Percentiles rank a stretch among this genome's conserved stretches.
Conservation (phyloP, 2,329 filamentous ascomycete species). For the Cladosporium austrohemisphaericum region DNA sequence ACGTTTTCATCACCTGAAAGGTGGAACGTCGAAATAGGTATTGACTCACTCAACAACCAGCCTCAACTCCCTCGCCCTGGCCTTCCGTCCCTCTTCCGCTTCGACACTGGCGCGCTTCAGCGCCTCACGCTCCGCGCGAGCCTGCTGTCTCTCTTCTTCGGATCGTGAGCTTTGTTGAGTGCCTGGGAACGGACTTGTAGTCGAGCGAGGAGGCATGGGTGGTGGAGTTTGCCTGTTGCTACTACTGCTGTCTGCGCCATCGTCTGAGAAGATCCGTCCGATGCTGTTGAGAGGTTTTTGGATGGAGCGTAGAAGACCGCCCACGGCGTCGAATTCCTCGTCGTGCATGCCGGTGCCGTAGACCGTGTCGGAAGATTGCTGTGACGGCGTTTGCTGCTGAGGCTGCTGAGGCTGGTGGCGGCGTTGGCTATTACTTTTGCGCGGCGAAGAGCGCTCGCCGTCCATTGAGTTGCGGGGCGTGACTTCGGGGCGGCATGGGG, state of each 20-base stretch:
- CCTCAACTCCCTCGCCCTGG: slow-evolving; percentile 79
- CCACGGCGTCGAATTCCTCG: slow-evolving; percentile 66
- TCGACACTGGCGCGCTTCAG: slow-evolving; percentile 88
- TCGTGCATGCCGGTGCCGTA: slow-evolving; percentile 20
- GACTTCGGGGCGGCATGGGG: slow-evolving; percentile 53
- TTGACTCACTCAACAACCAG: slow-evolving; percentile 72
- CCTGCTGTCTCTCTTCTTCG: slow-evolving; percentile 30
- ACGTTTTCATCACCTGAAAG: too few relatives aligned
- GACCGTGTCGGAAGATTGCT: slow-evolving; percentile 7
- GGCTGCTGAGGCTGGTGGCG: not conserved
- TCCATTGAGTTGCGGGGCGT: slow-evolving; percentile 59
- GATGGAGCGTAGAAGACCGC: slow-evolving; percentile 81
- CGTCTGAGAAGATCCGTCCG: slow-evolving; percentile 88
- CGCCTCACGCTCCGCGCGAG: slow-evolving; percentile 80
- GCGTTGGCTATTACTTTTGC: slow-evolving; percentile 54
- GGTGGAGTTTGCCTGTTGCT: slow-evolving; percentile 34
- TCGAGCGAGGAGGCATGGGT: slow-evolving; percentile 4
- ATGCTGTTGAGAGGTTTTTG: slow-evolving; percentile 88
- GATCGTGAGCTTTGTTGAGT: not conserved
- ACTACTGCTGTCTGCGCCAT: slow-evolving; percentile 27
- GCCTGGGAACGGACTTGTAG: slow-evolving; percentile 2
- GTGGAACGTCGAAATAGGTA: too few relatives aligned
- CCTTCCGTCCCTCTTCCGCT: slow-evolving; percentile 76
- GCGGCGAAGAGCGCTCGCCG: slow-evolving; percentile 55
- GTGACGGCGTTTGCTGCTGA: not conserved